Conservation (phyloP, 495 filamentous ascomycete species). For the Monascus purpureus region DNA sequence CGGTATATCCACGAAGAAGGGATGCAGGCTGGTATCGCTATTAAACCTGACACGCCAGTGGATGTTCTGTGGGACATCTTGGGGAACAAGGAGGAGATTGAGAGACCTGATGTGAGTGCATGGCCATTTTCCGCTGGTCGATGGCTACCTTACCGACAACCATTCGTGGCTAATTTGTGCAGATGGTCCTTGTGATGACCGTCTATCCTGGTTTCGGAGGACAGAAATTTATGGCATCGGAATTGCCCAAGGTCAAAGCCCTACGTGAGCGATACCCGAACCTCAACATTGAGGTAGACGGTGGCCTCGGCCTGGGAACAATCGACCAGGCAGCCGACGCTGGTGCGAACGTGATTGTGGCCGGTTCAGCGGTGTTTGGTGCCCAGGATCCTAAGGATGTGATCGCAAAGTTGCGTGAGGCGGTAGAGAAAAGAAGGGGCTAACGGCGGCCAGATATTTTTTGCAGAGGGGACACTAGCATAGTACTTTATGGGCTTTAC, state of each 20-base stretch:
- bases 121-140: constrained; percentile 2
- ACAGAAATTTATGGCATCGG: constrained; percentile 94
- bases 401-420: constrained; percentile 61
- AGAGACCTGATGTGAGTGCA: constrained; percentile 74
- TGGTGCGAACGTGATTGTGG: constrained; percentile 95
- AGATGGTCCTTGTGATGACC: constrained; percentile 99
- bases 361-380: constrained; percentile 92
- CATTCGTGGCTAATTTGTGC: too few species aligned
- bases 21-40: constrained; percentile 85
- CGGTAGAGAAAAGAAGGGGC: constrained; percentile 49
- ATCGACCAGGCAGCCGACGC: constrained; percentile 92
- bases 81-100: constrained; percentile 51
- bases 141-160: too few species aligned
- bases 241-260: constrained; percentile 82
- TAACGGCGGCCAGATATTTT: too few species aligned
- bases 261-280: constrained; percentile 75
- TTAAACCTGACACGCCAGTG: constrained; percentile 84
- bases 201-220: constrained; percentile 96
- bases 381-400: constrained; percentile 77
- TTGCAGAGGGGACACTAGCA: too few species aligned
- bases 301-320: constrained; percentile 73
- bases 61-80: constrained; percentile 86
- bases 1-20: constrained; percentile 76
- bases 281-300: constrained; percentile 94
- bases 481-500: too few species aligned